Conservation (phyloP, 345 rosid species). For the Citrus maxima region DNA sequence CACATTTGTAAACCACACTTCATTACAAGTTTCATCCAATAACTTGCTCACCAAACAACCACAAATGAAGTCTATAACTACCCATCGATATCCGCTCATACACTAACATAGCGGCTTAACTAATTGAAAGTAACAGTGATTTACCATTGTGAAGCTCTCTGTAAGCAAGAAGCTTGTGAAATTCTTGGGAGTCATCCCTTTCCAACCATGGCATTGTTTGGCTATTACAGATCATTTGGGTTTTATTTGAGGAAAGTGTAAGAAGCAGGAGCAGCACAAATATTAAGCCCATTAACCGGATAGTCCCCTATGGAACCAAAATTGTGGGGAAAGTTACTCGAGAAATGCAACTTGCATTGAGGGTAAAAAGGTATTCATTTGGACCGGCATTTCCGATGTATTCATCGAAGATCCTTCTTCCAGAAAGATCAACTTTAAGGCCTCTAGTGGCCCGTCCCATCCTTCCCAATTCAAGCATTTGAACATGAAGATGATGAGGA, state of each 20-base stretch:
- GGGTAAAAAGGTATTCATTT: conserved; percentile 32
- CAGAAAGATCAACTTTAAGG: conserved; percentile 19
- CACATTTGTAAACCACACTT: no score
- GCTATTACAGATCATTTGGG: conserved; percentile 25
- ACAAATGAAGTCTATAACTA: neutral
- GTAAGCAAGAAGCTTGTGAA: conserved; percentile 30
- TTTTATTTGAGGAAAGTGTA: conserved; percentile 33
- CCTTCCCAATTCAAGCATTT: conserved; percentile 37
- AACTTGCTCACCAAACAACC: neutral
- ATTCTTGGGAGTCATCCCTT: conserved; percentile 5
- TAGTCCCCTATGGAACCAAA: conserved; percentile 22
- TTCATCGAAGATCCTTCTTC: conserved; percentile 17
- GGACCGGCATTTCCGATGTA: conserved; percentile 21
- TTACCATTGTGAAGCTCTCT: conserved; percentile 29
- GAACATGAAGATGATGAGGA: conserved; percentile 15
- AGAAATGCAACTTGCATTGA: conserved; percentile 26
- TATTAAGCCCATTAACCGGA: conserved; percentile 23
- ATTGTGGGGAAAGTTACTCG: conserved; percentile 23
- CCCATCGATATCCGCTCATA: no score
- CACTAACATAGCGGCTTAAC: conserved; percentile 12
- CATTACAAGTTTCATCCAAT: neutral
- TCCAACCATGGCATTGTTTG: conserved; percentile 6
- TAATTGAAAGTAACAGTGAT: conserved; percentile 23
- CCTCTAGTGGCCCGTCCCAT: conserved; percentile 14
- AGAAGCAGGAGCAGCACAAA: conserved; percentile 25